Conservation (phyloP, 2,329 filamentous ascomycete species). For the Cladosporium halotolerans region DNA sequence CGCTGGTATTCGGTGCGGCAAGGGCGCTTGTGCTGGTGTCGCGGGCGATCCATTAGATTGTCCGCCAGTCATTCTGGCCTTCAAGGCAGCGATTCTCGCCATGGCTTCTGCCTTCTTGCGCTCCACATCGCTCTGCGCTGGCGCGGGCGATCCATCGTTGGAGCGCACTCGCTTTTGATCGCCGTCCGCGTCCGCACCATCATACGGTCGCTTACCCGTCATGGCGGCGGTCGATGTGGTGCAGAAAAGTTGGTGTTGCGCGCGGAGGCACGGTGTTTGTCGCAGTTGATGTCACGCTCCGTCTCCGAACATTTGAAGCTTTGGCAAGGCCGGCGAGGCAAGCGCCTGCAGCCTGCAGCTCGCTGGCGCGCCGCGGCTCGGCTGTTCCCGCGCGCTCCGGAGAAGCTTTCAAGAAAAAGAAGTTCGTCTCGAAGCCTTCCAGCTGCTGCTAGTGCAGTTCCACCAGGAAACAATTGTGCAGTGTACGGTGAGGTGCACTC, state of each 20-base stretch:
- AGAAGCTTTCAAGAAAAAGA: background rate
- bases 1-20: slow-evolving; percentile 14
- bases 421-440: background rate
- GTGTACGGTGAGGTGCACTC: slow-evolving; percentile 11
- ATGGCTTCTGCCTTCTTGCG: slow-evolving; percentile 28
- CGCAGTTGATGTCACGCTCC: background rate
- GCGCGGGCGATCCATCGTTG: slow-evolving; percentile 31
- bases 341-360: background rate
- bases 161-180: slow-evolving; percentile 35
- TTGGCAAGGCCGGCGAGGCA: background rate
- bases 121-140: slow-evolving; percentile 20
- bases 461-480: background rate
- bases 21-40: slow-evolving; percentile 11
- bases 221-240: slow-evolving; percentile 29
- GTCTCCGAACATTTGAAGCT: background rate
- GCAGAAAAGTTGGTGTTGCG: slow-evolving; percentile 4
- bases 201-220: slow-evolving; percentile 11
- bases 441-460: background rate
- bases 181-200: slow-evolving; percentile 1
- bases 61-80: slow-evolving; percentile 28
- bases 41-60: slow-evolving; percentile 17
- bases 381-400: background rate
- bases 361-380: background rate
- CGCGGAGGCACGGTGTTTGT: background rate
- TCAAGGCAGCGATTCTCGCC: slow-evolving; percentile 31